Conservation (phyloP, 805 yeast genomes). For the Suhomyces faveliae region DNA sequence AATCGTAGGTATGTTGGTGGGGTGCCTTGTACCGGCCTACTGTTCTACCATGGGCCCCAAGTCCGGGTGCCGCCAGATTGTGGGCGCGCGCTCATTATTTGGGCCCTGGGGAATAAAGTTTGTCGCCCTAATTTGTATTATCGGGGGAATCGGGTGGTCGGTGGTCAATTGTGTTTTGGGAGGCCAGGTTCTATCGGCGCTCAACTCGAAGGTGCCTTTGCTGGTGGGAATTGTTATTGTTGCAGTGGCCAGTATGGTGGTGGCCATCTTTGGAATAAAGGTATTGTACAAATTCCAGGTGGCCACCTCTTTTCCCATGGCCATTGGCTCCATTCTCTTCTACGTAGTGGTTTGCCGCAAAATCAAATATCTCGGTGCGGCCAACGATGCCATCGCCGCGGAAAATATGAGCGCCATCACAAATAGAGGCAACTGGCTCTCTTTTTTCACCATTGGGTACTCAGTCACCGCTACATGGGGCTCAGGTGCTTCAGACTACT, state of each 20-base stretch:
- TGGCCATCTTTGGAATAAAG: conserved; percentile 34
- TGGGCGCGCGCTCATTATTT: conserved; percentile 34
- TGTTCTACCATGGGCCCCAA: conserved; percentile 38
- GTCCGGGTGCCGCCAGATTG: conserved; percentile 40
- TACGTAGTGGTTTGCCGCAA: conserved; percentile 32
- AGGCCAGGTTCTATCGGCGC: conserved; percentile 31
- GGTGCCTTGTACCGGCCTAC: conserved; percentile 39
- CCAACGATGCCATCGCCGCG: conserved; percentile 14
- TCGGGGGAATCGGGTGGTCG: conserved; percentile 39
- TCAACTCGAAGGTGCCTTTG: conserved; percentile 24
- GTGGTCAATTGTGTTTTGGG: conserved; percentile 39
- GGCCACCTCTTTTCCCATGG: conserved; percentile 28
- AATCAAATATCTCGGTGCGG: conserved; percentile 14
- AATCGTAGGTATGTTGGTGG: conserved; percentile 26
- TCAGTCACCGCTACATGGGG: conserved; percentile 40
- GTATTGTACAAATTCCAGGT: conserved; percentile 30
- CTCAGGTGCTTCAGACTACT: conserved; percentile 34
- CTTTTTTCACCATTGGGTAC: conserved; percentile 36
- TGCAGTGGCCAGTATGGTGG: conserved; percentile 24
- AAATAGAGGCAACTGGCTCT: conserved; percentile 31
- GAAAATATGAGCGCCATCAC: conserved; percentile 16
- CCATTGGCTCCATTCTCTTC: conserved; percentile 27
- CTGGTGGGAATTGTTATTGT: conserved; percentile 33
- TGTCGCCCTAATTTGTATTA: conserved; percentile 28
- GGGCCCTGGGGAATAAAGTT: conserved; percentile 37